Evolutionary conservation across 1,284 basidiomycete species (phyloP), one percentile per base, ranked within the genome.

Genomic region (Boletus semigastroideus): DNA sequence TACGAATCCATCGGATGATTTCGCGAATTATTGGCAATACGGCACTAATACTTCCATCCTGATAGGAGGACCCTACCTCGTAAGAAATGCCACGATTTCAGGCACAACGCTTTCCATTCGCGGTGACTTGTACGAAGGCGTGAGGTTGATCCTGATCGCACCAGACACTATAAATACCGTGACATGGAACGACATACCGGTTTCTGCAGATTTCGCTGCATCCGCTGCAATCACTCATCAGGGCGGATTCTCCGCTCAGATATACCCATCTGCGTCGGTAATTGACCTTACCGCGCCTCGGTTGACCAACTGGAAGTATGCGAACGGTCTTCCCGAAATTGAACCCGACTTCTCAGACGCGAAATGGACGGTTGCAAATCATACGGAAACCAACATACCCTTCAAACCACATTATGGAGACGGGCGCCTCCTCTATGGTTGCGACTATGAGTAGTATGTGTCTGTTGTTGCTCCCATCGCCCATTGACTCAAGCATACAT

Each of bases 381-480:
- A 83, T 55, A 88, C 78, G 16, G 75, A 72, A 19, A 92, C 90
- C 19, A 88, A 86, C 58, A 83, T 85, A 54, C 86, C 86, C 1
- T 74, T 74, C 49, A 81, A 83, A 56, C 81, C 82, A 12, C 71
- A 79, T 49, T 90, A 87, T 60, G 90, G 90, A 3, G 86, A 89
- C 59, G 85, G 84, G 4, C 72, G 85, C 39, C 73, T 90, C 16
- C 66, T 91, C 17, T 90, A 90, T 68, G 88, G 86, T 1, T 91
- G 88, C 62, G 89, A 91, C 65, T 92, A 91, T 68, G 85, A 82
- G 43, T 91, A 86, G 89, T 90, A 55, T 67, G 84, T 76, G n/a
- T 33, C 38, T 9, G 12, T 40, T 42, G 19, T 55, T 25, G 40
- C 13, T 51, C 13, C 30, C 20, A 8, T 40, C 13, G 6, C 13